Evolutionary conservation across 139 green algal genomes (phyloP).

Genomic region (Astrephomene gubernaculifera): DNA sequence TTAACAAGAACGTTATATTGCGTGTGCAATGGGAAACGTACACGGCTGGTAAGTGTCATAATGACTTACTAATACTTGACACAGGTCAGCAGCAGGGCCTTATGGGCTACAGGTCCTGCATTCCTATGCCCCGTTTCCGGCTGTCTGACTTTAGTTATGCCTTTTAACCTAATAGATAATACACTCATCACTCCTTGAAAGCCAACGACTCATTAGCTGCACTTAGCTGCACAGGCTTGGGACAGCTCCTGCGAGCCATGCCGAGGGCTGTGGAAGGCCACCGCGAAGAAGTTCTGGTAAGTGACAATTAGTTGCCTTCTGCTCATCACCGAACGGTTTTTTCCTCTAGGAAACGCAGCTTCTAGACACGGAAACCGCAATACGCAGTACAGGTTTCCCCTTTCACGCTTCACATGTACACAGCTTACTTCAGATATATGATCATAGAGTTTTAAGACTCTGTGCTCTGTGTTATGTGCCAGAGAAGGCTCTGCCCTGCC

Average conservation of each 20-base stretch:
- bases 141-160: neutral
- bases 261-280: neutral
- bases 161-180: neutral
- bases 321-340: neutral
- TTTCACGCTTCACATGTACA: too few species aligned
- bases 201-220: neutral
- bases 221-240: neutral
- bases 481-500: neutral
- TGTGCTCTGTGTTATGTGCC: neutral
- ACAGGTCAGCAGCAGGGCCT: too few species aligned
- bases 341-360: neutral
- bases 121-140: neutral
- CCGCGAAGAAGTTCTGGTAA: neutral
- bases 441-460: neutral
- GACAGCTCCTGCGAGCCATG: neutral
- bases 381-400: too few species aligned
- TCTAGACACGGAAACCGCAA: neutral
- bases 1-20: too few species aligned
- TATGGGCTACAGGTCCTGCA: too few species aligned
- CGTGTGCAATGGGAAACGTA: too few species aligned
- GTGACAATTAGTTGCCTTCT: neutral
- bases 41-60: too few species aligned
- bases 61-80: too few species aligned
- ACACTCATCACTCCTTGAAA: neutral
- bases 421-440: neutral